These are phyloP conservation scores for Cornus controversa DNA, from an alignment of 148 eudicot genomes.

Conservation along the genomic window DNA sequence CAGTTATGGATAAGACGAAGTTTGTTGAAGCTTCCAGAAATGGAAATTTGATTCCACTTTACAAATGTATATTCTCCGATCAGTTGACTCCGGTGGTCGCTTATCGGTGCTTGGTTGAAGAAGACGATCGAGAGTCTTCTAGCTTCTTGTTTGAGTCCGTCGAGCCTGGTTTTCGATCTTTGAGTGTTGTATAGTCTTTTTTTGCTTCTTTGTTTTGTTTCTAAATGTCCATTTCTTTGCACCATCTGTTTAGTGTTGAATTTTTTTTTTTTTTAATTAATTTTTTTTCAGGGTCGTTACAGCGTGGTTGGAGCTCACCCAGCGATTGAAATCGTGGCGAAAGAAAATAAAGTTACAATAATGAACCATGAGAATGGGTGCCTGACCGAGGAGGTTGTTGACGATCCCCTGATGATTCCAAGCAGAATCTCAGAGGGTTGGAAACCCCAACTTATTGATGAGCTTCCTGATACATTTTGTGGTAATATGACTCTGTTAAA, in stretches of 20 bases:
- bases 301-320: slow-evolving; percentile 86
- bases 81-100: slow-evolving; percentile 82
- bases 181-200: slow-evolving; percentile 44
- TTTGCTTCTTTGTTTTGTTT: background rate
- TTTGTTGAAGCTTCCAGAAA: slow-evolving; percentile 49
- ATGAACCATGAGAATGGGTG: slow-evolving; percentile 61
- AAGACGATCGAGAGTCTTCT: slow-evolving; percentile 65
- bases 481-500: slow-evolving; percentile 36
- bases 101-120: slow-evolving; percentile 70
- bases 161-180: slow-evolving; percentile 49
- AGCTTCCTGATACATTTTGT: slow-evolving; percentile 81
- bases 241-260: background rate
- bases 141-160: slow-evolving; percentile 76
- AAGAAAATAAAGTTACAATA: slow-evolving; percentile 58
- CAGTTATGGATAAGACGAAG: slow-evolving; percentile 34
- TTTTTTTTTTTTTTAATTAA: background rate
- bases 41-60: slow-evolving; percentile 64
- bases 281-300: slow-evolving; percentile 77
- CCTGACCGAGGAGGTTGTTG: slow-evolving; percentile 48
- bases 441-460: slow-evolving; percentile 61
- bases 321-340: slow-evolving; percentile 72
- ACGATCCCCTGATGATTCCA: slow-evolving; percentile 75
- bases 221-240: background rate
- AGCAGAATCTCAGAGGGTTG: slow-evolving; percentile 60
- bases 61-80: slow-evolving; percentile 63